Percentiles rank a stretch among this genome's conserved stretches.
These are phyloP conservation scores for Lactarius psammicola DNA, from an alignment of 768 basidiomycete species.

Conservation along the genomic window DNA sequence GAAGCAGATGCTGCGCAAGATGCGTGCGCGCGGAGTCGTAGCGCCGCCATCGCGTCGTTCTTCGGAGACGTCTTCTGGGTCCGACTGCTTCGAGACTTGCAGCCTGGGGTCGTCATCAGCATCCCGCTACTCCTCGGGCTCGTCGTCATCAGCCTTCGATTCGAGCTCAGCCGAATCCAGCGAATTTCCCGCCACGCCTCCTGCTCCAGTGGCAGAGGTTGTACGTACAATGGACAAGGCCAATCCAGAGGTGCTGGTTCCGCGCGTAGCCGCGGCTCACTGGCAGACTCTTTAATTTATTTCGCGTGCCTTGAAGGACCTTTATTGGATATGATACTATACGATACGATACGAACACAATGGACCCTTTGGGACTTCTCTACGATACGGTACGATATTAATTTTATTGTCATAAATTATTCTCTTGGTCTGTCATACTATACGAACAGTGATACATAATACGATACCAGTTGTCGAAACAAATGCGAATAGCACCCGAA, in stretches of 20 bases:
- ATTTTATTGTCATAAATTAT: not conserved
- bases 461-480: not conserved
- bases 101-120: not conserved
- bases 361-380: not conserved
- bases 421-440: not conserved
- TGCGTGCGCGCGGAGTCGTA: not conserved
- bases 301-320: not conserved
- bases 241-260: not conserved
- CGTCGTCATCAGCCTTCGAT: slow-evolving; percentile 16
- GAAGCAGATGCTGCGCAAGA: not conserved
- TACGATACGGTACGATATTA: slow-evolving; percentile 5
- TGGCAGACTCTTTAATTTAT: not conserved
- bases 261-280: not conserved
- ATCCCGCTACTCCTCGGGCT: not conserved
- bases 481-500: too few relatives aligned
- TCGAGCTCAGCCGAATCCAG: not conserved
- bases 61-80: not conserved
- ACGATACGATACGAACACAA: not conserved
- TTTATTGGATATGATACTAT: not conserved
- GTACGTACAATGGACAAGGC: not conserved
- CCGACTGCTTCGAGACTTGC: not conserved
- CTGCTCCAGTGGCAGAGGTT: not conserved
- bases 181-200: not conserved
- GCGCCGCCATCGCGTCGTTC: not conserved
- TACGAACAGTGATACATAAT: not conserved